Evolutionary conservation across 2,329 filamentous ascomycete species (phyloP), one percentile per base, ranked within the genome.

Genomic region (Fragosphaeria purpurea): DNA sequence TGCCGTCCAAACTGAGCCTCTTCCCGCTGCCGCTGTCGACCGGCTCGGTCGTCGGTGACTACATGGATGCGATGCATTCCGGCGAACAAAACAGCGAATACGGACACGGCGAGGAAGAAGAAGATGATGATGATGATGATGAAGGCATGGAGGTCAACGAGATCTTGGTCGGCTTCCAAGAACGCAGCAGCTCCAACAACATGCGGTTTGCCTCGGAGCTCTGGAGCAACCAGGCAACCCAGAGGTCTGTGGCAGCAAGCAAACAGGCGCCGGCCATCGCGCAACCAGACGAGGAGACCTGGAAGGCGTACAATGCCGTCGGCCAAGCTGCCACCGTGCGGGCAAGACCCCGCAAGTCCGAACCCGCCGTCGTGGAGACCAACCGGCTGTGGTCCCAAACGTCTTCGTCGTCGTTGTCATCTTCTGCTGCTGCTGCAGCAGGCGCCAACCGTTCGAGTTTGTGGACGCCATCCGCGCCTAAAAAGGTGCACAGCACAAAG

Each of bases 1-100:
- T 80, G 5, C 75, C 76, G 4, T 75, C 76, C 10, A 74, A 69
- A 56, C 60, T 73, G 41, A 80, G 74, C 57, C 61, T 80, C 7
- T 61, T 78, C 13, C 72, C 71, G 9, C 58, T 59, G 6, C 53
- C 60, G 11, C 53, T 47, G 34, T 41, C 51, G 3, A 10, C 60
- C 7, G 53, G 58, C 35, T 64, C 62, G 3, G 55, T 58, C 12
- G 57, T 66, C 5, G 62, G 63, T 7, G 65, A 67, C 31, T 65
- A 70, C 51, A 56, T 62, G 7, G 55, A 59, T 9, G 65, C 68
- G 33, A 54, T 62, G 22, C 47, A 56, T n/a, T 65, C 60, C 1
- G 63, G 64, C 7, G 58, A 63, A 6, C 62, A 58, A 0, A 57
- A 61, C 4, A 61, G 60, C n/a, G 47, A 57, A 30, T 57, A 60